These are phyloP conservation scores for Penicillium cosmopolitanum DNA, from an alignment of 495 filamentous ascomycete genomes.

Conservation along the genomic window DNA sequence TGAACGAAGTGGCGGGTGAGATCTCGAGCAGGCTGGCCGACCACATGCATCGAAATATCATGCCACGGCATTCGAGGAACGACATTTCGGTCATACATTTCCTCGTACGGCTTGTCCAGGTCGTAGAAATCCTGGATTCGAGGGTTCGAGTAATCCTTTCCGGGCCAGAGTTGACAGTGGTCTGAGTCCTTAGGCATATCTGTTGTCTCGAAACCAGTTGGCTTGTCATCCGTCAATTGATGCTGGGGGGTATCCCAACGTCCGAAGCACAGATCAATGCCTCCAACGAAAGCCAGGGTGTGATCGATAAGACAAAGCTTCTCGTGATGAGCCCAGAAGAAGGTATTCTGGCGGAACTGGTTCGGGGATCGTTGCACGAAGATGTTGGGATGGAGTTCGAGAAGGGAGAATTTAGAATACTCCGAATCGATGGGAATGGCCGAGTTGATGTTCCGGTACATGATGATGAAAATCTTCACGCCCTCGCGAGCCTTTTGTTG, in stretches of 20 bases:
- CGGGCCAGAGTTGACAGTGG: slow-evolving; percentile 94
- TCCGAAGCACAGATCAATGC: slow-evolving; percentile 96
- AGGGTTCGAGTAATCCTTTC: slow-evolving; percentile 98
- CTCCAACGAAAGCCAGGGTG: slow-evolving; percentile 92
- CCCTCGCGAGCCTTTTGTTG: slow-evolving; percentile 92
- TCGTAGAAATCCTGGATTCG: slow-evolving; percentile 93
- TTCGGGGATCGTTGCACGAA: slow-evolving; percentile 96
- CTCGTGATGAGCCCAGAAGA: slow-evolving; percentile 99
- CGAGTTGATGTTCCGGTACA: slow-evolving; percentile 98
- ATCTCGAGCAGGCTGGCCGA: slow-evolving; percentile 93
- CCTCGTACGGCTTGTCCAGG: slow-evolving; percentile 92
- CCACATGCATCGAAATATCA: slow-evolving; percentile 97
- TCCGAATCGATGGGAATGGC: slow-evolving; percentile 98
- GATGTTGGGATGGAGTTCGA: slow-evolving; percentile 94
- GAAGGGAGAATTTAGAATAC: slow-evolving; percentile 95
- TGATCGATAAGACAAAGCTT: slow-evolving; percentile 97
- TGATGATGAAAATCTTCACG: slow-evolving; percentile 97
- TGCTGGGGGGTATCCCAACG: slow-evolving; percentile 97
- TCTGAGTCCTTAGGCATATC: slow-evolving; percentile 84
- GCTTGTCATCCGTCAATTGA: slow-evolving; percentile 86
- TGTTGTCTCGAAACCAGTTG: slow-evolving; percentile 86
- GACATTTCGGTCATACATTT: slow-evolving; percentile 94
- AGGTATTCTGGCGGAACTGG: slow-evolving; percentile 98
- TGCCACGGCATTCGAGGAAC: slow-evolving; percentile 98
- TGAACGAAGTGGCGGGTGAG: slow-evolving; percentile 98